Evolutionary conservation across 192 early-diverging fungal genomes (phyloP).

Genomic region (Backusella mclennaniae): DNA sequence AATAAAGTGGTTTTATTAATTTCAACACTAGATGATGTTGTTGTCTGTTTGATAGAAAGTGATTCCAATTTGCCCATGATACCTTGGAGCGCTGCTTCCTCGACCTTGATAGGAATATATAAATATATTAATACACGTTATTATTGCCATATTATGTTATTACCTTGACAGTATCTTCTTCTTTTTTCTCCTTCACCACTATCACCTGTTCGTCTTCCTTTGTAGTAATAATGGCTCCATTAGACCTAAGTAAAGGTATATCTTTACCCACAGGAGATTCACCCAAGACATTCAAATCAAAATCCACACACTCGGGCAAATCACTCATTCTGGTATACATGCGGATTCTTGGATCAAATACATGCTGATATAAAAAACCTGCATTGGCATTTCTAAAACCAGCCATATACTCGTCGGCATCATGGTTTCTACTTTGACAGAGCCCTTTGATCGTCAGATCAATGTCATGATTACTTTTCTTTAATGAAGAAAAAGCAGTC

Average conservation of each 20-base stretch:
- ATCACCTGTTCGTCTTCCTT: neutral
- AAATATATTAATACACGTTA: neutral
- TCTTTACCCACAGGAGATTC: neutral
- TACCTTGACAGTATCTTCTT: neutral
- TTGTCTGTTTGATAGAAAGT: neutral
- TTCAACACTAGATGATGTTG: neutral
- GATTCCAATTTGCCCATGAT: neutral
- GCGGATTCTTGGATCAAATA: slow-evolving; percentile 69
- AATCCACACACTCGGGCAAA: slow-evolving; percentile 28
- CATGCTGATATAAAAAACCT: slow-evolving; percentile 88
- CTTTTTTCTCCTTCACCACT: neutral
- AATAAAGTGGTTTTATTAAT: neutral
- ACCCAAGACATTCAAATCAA: neutral
- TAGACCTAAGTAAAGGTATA: neutral
- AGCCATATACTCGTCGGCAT: slow-evolving; percentile 67
- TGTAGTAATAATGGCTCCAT: neutral
- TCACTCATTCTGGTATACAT: slow-evolving; percentile 61
- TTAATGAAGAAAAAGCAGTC: slow-evolving; percentile 62
- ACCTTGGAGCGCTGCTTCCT: neutral
- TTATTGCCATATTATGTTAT: neutral
- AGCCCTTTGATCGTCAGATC: slow-evolving; percentile 39
- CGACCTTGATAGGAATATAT: neutral
- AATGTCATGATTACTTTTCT: slow-evolving; percentile 39
- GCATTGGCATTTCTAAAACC: slow-evolving; percentile 75
- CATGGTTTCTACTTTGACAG: slow-evolving; percentile 39